These are phyloP conservation scores for Naematelia encephala DNA, from an alignment of 768 basidiomycete species.

Conservation along the genomic window DNA sequence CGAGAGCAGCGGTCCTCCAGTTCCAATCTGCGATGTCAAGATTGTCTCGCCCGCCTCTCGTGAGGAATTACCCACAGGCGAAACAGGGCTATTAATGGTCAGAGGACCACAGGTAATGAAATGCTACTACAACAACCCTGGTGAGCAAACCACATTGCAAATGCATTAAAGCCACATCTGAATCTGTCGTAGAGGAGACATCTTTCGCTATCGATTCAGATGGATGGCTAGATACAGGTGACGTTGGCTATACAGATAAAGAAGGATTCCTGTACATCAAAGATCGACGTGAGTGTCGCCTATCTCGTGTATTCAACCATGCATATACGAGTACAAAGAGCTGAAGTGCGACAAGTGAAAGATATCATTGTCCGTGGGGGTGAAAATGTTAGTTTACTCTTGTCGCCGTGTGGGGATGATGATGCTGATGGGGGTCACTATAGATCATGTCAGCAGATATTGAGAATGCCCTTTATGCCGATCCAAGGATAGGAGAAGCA, in stretches of 20 bases:
- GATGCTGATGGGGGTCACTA: neutral
- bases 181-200: slow-evolving; percentile 32
- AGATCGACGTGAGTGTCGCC: slow-evolving; percentile 29
- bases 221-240: slow-evolving; percentile 45
- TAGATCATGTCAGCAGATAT: slow-evolving; percentile 40
- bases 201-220: slow-evolving; percentile 28
- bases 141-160: slow-evolving; percentile 11
- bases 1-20: slow-evolving; percentile 34
- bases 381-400: slow-evolving; percentile 35
- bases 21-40: slow-evolving; percentile 34
- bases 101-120: slow-evolving; percentile 47
- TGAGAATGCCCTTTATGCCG: slow-evolving; percentile 42
- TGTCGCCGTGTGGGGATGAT: neutral
- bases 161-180: neutral
- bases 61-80: slow-evolving; percentile 19
- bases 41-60: slow-evolving; percentile 36
- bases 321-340: too few relatives aligned
- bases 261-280: slow-evolving; percentile 43
- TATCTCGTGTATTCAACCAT: neutral
- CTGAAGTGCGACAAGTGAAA: slow-evolving; percentile 28
- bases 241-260: slow-evolving; percentile 30
- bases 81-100: slow-evolving; percentile 33
- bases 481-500: slow-evolving; percentile 29
- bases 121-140: slow-evolving; percentile 34
- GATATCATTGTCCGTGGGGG: slow-evolving; percentile 46